These are phyloP conservation scores for Cubamyces sp. DNA, from an alignment of 768 basidiomycete species.

Conservation along the genomic window DNA sequence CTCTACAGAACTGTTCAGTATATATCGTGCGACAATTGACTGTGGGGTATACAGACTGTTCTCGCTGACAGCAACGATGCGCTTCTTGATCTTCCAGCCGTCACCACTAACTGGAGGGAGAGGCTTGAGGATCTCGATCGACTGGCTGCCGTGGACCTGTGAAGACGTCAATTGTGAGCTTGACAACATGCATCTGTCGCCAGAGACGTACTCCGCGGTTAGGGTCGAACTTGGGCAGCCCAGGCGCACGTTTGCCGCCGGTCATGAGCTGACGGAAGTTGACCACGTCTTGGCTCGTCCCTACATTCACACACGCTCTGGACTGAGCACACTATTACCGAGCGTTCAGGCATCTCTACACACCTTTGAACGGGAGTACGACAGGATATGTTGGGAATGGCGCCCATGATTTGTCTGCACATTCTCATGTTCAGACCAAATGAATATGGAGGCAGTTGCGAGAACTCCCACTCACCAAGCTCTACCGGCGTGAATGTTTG, in stretches of 20 bases:
- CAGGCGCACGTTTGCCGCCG: slow-evolving; percentile 49
- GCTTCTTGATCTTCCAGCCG: slow-evolving; percentile 75
- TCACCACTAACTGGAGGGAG: slow-evolving; percentile 74
- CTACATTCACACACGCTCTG: slow-evolving; percentile 30
- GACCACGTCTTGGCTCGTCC: slow-evolving; percentile 67
- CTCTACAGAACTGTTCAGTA: slow-evolving; percentile 44
- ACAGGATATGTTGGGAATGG: slow-evolving; percentile 88
- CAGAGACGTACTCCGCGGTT: slow-evolving; percentile 61
- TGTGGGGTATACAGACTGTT: slow-evolving; percentile 61
- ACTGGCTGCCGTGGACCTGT: slow-evolving; percentile 80
- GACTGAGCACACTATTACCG: not conserved
- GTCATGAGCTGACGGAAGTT: slow-evolving; percentile 60
- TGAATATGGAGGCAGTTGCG: not conserved
- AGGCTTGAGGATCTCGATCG: slow-evolving; percentile 79
- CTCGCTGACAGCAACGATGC: slow-evolving; percentile 73
- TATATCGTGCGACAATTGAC: not conserved
- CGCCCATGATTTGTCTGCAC: slow-evolving; percentile 65
- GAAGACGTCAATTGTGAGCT: not conserved
- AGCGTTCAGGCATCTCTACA: too few species aligned
- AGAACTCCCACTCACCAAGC: slow-evolving; percentile 26
- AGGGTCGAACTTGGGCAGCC: slow-evolving; percentile 71
- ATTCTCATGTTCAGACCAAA: not conserved
- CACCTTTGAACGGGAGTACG: slow-evolving; percentile 72
- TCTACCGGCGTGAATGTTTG: slow-evolving; percentile 25
- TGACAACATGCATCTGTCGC: not conserved